phyloP scores from a whole-genome alignment of 2,329 filamentous ascomycete species.

The Aspergillus japonicus region DNA sequence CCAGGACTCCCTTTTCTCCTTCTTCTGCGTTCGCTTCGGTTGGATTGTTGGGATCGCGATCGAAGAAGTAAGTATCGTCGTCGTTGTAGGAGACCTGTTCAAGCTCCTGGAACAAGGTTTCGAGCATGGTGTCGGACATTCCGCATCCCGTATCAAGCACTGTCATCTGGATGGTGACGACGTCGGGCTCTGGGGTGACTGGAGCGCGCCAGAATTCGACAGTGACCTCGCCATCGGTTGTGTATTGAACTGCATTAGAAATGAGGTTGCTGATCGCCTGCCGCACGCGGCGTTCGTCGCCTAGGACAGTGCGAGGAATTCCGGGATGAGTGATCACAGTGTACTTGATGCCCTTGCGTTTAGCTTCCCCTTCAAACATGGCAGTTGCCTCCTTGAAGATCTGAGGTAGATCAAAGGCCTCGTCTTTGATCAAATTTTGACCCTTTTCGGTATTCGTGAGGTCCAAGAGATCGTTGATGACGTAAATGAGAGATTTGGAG shows the following conservation, averaged over 20 bases:
- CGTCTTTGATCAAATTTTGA: conserved; percentile 73
- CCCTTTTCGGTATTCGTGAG: conserved; percentile 86
- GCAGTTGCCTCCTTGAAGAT: conserved; percentile 77
- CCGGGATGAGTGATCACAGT: conserved; percentile 66
- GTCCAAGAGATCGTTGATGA: conserved; percentile 89
- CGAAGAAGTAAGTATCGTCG: conserved; percentile 49
- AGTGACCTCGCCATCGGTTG: conserved; percentile 63
- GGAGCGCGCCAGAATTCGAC: conserved; percentile 64
- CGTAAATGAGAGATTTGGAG: conserved; percentile 88
- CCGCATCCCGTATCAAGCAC: conserved; percentile 73
- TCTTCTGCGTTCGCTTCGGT: not conserved
- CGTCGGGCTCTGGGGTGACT: conserved; percentile 48
- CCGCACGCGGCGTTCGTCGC: conserved; percentile 76
- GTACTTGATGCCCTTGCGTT: conserved; percentile 71
- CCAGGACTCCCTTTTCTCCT: conserved; percentile 55
- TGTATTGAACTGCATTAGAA: conserved; percentile 82
- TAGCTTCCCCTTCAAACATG: conserved; percentile 70
- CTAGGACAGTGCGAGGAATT: conserved; percentile 67
- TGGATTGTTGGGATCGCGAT: conserved; percentile 30
- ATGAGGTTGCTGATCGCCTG: conserved; percentile 81
- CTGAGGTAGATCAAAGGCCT: conserved; percentile 68
- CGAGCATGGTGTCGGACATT: conserved; percentile 57
- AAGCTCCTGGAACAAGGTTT: conserved; percentile 60
- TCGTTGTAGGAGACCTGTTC: conserved; percentile 62
- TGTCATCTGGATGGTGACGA: conserved; percentile 69